These are phyloP conservation scores for Priceomyces melissophilus DNA, from an alignment of 805 yeast genomes.

Conservation along the genomic window DNA sequence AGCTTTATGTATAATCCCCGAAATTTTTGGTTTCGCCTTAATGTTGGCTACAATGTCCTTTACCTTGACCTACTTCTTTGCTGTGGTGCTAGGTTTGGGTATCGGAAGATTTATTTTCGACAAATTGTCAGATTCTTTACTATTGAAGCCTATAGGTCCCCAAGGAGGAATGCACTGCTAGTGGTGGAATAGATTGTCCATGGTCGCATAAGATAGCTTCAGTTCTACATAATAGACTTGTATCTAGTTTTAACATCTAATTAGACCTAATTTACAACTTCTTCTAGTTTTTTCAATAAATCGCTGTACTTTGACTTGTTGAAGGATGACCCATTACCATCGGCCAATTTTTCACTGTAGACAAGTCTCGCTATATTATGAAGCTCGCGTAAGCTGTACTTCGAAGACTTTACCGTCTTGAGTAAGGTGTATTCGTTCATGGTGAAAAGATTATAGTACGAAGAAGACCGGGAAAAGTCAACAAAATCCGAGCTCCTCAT, in stretches of 20 bases:
- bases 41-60: constrained; percentile 81
- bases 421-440: constrained; percentile 45
- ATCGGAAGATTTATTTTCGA: constrained; percentile 69
- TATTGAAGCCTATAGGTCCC: constrained; percentile 9
- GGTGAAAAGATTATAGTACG: constrained; percentile 56
- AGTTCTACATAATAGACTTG: not conserved
- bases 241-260: not conserved
- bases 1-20: constrained; percentile 54
- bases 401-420: constrained; percentile 31
- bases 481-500: constrained; percentile 50
- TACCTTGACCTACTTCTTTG: constrained; percentile 66
- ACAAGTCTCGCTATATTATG: constrained; percentile 52
- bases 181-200: too few species aligned
- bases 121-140: constrained; percentile 44
- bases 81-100: constrained; percentile 65
- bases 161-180: constrained; percentile 7
- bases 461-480: constrained; percentile 49
- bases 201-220: too few species aligned
- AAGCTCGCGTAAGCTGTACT: constrained; percentile 43
- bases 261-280: constrained; percentile 5
- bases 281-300: constrained; percentile 24
- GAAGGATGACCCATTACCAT: constrained; percentile 34
- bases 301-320: constrained; percentile 38
- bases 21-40: constrained; percentile 64
- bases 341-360: constrained; percentile 43